Conservation (phyloP, 2,329 filamentous ascomycete genomes). For the Pyricularia pennisetigena region DNA sequence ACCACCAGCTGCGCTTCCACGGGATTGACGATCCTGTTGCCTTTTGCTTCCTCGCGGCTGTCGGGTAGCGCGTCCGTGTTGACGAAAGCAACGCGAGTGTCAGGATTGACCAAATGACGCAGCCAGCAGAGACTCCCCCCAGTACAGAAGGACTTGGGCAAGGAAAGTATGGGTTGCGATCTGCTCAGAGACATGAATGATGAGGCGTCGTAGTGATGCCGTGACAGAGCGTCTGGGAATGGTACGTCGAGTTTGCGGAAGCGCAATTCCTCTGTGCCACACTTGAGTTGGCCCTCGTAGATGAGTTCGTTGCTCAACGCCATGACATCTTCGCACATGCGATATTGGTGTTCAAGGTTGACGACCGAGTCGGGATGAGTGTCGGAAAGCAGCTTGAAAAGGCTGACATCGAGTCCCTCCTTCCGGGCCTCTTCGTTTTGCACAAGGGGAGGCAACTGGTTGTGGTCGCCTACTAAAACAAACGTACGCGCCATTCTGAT, state of each 20-base stretch:
- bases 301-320: slow-evolving; percentile 85
- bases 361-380: slow-evolving; percentile 79
- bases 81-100: slow-evolving; percentile 71
- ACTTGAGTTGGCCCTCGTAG: slow-evolving; percentile 83
- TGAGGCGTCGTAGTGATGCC: slow-evolving; percentile 46
- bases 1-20: slow-evolving; percentile 70
- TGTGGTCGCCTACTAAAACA: slow-evolving; percentile 92
- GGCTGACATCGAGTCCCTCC: slow-evolving; percentile 80
- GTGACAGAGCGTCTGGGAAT: slow-evolving; percentile 48
- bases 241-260: slow-evolving; percentile 59
- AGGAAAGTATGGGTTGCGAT: slow-evolving; percentile 26
- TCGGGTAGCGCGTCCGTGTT: slow-evolving; percentile 67
- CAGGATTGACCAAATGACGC: slow-evolving; percentile 56
- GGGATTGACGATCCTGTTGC: slow-evolving; percentile 80
- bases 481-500: slow-evolving; percentile 90
- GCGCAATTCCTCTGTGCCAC: slow-evolving; percentile 71
- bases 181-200: slow-evolving; percentile 23
- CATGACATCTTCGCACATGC: slow-evolving; percentile 98
- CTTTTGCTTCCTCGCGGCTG: slow-evolving; percentile 63
- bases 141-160: slow-evolving; percentile 1
- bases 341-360: slow-evolving; percentile 90
- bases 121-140: slow-evolving; percentile 57
- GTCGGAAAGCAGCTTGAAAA: slow-evolving; percentile 91
- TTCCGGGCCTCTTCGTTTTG: slow-evolving; percentile 80
- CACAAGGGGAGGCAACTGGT: slow-evolving; percentile 88